phyloP scores from a whole-genome alignment of 371 early-diverging fungal genomes.

The Actinomortierella ambigua region DNA sequence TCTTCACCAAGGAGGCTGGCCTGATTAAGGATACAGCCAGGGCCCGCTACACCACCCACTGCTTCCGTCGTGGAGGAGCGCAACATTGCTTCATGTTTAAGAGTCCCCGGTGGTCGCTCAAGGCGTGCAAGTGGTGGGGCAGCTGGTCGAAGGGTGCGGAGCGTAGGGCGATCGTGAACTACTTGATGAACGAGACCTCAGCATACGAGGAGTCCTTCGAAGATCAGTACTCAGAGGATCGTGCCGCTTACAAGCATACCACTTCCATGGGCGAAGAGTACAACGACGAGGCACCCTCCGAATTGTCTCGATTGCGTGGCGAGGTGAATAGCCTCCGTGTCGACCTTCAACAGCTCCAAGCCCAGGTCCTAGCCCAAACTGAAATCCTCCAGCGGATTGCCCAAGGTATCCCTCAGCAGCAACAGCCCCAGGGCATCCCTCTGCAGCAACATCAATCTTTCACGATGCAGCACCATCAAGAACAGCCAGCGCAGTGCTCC shows the following conservation, averaged over 20 bases:
- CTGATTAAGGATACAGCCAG: too few species aligned
- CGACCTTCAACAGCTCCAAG: neutral
- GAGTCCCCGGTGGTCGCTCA: constrained; percentile 7
- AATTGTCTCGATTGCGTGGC: neutral
- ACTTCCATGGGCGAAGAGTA: neutral
- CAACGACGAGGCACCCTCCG: neutral
- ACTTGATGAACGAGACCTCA: too few species aligned
- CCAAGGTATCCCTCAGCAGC: neutral
- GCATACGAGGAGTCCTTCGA: too few species aligned
- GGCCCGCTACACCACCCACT: constrained; percentile 9
- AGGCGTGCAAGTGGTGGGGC: constrained; percentile 17
- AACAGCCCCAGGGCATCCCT: neutral
- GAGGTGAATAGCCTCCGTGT: neutral
- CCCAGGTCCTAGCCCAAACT: neutral
- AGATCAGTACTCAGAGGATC: neutral
- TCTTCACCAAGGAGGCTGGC: neutral
- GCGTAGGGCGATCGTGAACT: neutral
- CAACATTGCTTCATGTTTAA: constrained; percentile 11
- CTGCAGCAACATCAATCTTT: neutral
- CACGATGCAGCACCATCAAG: too few species aligned
- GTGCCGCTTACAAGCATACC: neutral
- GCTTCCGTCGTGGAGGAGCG: constrained; percentile 25
- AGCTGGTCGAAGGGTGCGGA: constrained; percentile 15
- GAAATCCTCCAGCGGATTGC: neutral
- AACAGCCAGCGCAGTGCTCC: neutral